Percentiles rank a stretch among this genome's conserved stretches.
These are phyloP conservation scores for Clathrus columnatus DNA, from an alignment of 768 basidiomycete species.

Conservation along the genomic window DNA sequence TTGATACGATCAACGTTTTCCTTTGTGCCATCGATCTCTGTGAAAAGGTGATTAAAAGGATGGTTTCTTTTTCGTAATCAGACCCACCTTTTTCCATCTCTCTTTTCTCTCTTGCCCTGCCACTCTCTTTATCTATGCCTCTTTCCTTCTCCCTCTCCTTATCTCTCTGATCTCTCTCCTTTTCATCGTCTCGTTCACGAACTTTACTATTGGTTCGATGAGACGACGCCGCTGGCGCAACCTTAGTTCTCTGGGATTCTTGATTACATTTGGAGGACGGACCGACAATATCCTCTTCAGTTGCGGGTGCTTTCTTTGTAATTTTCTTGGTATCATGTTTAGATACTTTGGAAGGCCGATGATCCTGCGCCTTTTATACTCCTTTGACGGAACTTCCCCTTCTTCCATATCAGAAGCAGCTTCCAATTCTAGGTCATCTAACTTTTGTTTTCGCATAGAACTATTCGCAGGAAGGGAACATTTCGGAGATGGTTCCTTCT, in stretches of 20 bases:
- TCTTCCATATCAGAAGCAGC: slow-evolving; percentile 3
- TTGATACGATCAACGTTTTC: background rate
- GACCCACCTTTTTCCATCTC: too few species aligned
- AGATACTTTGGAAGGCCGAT: background rate
- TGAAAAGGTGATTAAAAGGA: background rate
- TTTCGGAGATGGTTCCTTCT: background rate
- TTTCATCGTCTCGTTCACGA: too few species aligned
- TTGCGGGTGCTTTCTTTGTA: too few species aligned
- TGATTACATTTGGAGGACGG: too few species aligned
- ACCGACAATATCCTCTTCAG: too few species aligned
- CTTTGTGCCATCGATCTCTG: background rate
- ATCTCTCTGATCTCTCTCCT: too few species aligned
- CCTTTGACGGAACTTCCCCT: background rate
- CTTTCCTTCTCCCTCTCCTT: too few species aligned
- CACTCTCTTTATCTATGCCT: too few species aligned
- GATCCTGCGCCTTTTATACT: slow-evolving; percentile 1
- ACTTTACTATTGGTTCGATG: too few species aligned
- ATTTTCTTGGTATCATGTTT: too few species aligned
- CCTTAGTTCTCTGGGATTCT: background rate
- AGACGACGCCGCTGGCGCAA: too few species aligned
- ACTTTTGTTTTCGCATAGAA: background rate
- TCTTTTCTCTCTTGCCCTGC: background rate
- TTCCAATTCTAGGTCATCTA: background rate
- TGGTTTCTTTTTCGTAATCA: background rate
- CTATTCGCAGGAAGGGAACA: too few species aligned